These are phyloP conservation scores for Lipomyces starkeyi DNA, from an alignment of 805 yeast species.

Conservation along the genomic window DNA sequence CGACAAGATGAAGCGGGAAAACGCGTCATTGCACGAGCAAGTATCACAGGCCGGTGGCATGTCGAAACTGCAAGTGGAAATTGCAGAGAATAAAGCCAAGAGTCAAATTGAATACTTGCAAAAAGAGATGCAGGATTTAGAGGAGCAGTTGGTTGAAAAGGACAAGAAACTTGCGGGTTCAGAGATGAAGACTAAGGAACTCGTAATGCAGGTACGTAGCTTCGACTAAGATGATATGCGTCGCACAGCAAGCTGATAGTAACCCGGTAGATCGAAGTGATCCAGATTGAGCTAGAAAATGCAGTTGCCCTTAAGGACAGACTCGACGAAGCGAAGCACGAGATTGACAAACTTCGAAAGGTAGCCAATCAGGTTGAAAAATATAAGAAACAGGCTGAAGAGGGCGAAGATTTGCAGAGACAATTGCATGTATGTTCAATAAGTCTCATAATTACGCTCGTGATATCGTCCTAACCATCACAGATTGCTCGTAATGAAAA, in stretches of 20 bases:
- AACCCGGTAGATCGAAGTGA: slow-evolving; percentile 13
- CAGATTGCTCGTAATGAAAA: slow-evolving; percentile 26
- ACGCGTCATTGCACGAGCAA: slow-evolving; percentile 8
- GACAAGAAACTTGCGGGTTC: slow-evolving; percentile 23
- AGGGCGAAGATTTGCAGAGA: slow-evolving; percentile 15
- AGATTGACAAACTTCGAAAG: slow-evolving; percentile 27
- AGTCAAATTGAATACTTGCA: slow-evolving; percentile 30
- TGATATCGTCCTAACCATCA: not conserved
- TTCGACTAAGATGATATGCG: not conserved
- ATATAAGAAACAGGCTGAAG: slow-evolving; percentile 29
- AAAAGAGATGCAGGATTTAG: slow-evolving; percentile 31
- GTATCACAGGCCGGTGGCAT: not conserved
- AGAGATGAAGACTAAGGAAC: slow-evolving; percentile 15
- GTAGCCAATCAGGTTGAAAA: slow-evolving; percentile 25
- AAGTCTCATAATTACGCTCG: not conserved
- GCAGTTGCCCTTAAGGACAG: slow-evolving; percentile 18
- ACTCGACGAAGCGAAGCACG: slow-evolving; percentile 35
- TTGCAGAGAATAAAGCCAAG: slow-evolving; percentile 27
- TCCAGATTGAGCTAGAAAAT: slow-evolving; percentile 21
- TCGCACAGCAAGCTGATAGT: slow-evolving; percentile 2
- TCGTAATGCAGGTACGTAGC: slow-evolving; percentile 14
- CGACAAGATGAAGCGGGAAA: slow-evolving; percentile 7
- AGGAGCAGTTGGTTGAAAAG: slow-evolving; percentile 25
- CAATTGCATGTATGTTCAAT: slow-evolving; percentile 14
- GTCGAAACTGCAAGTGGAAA: slow-evolving; percentile 24